Evolutionary conservation across 495 filamentous ascomycete genomes (phyloP).

Genomic region (Xylaria nigripes): DNA sequence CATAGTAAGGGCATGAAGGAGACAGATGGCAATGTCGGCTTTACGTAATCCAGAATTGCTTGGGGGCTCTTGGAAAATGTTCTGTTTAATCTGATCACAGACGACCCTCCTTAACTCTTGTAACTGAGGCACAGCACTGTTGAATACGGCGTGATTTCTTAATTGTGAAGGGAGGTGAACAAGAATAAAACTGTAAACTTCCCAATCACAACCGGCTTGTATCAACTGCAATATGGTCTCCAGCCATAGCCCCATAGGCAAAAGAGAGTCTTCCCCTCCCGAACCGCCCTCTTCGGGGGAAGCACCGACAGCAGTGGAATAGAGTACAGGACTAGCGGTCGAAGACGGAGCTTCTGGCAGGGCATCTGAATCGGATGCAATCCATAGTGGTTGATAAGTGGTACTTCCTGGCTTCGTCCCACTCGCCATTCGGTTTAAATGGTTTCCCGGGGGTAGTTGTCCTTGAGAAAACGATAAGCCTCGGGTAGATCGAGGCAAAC

Average conservation of each 20-base stretch:
- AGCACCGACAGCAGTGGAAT: slow-evolving; percentile 18
- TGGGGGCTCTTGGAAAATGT: slow-evolving; percentile 68
- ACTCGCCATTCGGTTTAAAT: slow-evolving; percentile 28
- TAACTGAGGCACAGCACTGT: slow-evolving; percentile 59
- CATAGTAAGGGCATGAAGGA: slow-evolving; percentile 77
- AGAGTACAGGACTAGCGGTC: slow-evolving; percentile 38
- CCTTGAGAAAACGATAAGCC: slow-evolving; percentile 42
- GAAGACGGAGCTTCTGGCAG: slow-evolving; percentile 38
- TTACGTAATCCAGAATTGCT: slow-evolving; percentile 67
- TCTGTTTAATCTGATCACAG: slow-evolving; percentile 71
- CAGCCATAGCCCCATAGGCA: slow-evolving; percentile 69
- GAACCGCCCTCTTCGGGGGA: neutral
- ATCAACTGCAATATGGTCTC: slow-evolving; percentile 65
- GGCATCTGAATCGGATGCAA: slow-evolving; percentile 43
- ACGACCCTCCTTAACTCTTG: slow-evolving; percentile 66
- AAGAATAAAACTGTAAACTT: slow-evolving; percentile 84
- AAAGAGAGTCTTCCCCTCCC: slow-evolving; percentile 25
- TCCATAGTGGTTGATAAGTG: slow-evolving; percentile 42
- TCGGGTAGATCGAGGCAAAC: slow-evolving; percentile 30
- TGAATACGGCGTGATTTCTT: slow-evolving; percentile 81
- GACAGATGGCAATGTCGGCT: slow-evolving; percentile 76
- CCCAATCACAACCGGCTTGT: slow-evolving; percentile 78
- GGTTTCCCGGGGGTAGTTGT: slow-evolving; percentile 29
- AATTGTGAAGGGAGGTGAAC: slow-evolving; percentile 83
- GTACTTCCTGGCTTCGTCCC: slow-evolving; percentile 28